Conservation (phyloP, 176 grass and related monocot species). For the Triticum dicoccoides region DNA sequence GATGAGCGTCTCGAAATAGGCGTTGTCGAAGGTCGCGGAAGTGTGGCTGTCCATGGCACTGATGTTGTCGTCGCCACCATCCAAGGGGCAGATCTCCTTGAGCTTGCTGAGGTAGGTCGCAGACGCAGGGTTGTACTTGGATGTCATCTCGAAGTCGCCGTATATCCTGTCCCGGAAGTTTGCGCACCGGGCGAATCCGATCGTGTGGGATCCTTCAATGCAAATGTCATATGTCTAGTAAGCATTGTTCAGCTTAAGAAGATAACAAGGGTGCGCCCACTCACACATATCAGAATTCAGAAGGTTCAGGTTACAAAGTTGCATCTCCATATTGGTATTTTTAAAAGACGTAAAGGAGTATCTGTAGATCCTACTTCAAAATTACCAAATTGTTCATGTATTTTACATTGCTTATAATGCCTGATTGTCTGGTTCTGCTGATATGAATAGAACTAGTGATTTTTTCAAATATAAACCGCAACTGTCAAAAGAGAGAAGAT, state of each 20-base stretch:
- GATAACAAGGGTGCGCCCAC: not conserved
- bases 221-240: not conserved
- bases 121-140: conserved; percentile 54
- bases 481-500: not conserved
- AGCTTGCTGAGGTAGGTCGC: conserved; percentile 70
- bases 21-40: conserved; percentile 69
- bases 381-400: not conserved
- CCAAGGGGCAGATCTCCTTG: conserved; percentile 62
- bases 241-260: not conserved
- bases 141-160: conserved; percentile 65
- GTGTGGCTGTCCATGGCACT: conserved; percentile 71
- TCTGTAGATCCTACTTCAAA: not conserved
- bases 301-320: not conserved
- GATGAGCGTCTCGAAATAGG: conserved; percentile 67
- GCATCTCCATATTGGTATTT: not conserved
- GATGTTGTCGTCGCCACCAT: conserved; percentile 73
- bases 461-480: not conserved
- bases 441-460: not conserved
- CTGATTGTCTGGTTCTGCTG: not conserved
- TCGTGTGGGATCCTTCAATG: conserved; percentile 74
- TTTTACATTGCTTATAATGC: not conserved
- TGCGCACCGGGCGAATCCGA: conserved; percentile 75
- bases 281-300: not conserved
- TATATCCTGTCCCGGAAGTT: conserved; percentile 80
- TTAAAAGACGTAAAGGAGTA: not conserved